Conservation (phyloP, 2,329 filamentous ascomycete genomes). For the Teratosphaeria nubilosa region DNA sequence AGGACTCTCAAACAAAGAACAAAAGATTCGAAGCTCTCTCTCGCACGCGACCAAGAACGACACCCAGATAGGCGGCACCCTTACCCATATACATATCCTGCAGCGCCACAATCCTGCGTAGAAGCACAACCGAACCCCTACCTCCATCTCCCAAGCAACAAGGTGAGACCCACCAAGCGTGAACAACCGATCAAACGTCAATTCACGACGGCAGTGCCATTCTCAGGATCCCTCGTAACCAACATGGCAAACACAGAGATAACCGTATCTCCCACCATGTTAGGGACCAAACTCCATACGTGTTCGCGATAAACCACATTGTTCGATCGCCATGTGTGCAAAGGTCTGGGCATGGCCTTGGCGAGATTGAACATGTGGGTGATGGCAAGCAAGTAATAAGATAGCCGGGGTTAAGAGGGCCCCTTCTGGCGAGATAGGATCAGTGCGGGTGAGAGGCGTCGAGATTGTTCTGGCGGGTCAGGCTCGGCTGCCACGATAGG, state of each 20-base stretch:
- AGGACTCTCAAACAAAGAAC: not conserved
- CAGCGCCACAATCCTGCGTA: not conserved
- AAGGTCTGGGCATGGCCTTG: not conserved
- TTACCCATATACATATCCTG: not conserved
- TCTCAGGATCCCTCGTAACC: not conserved
- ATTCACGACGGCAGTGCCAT: not conserved
- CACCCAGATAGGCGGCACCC: not conserved
- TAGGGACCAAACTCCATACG: not conserved
- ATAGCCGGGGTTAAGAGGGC: not conserved
- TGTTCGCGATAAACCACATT: no score
- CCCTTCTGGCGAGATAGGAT: not conserved
- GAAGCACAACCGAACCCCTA: not conserved
- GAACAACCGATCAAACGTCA: not conserved
- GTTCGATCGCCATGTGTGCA: no score
- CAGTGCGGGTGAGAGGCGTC: not conserved
- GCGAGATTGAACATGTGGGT: not conserved
- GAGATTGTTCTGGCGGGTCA: not conserved
- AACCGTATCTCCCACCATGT: not conserved
- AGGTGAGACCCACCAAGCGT: not conserved
- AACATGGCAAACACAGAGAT: not conserved
- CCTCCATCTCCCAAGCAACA: not conserved
- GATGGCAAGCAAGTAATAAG: not conserved
- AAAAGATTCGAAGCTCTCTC: no score
- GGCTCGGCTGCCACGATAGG: not conserved
- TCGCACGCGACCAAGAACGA: no score